Conservation (phyloP, 2,329 filamentous ascomycete species). For the Plectosphaerella plurivora region DNA sequence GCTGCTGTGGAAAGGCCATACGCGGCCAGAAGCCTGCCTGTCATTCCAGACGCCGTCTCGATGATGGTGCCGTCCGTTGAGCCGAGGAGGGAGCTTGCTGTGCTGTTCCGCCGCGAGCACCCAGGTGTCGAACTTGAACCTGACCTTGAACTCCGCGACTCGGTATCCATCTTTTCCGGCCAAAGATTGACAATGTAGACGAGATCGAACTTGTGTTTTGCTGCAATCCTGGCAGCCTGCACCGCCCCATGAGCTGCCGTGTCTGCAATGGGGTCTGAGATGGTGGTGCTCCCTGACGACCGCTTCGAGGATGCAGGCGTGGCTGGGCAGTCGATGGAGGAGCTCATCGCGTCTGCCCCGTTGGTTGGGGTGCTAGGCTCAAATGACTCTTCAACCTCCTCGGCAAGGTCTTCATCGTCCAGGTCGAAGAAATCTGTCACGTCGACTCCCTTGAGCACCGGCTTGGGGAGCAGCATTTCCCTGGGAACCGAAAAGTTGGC, state of each 20-base stretch:
- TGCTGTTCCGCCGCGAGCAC: slow-evolving; percentile 4
- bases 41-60: slow-evolving; percentile 22
- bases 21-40: slow-evolving; percentile 49
- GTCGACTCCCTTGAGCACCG: slow-evolving; percentile 19
- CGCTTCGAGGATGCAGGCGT: slow-evolving; percentile 2
- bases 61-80: slow-evolving; percentile 8
- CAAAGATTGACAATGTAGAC: slow-evolving; percentile 57
- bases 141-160: slow-evolving; percentile 6
- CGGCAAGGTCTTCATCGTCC: slow-evolving; percentile 55
- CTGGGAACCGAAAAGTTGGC: slow-evolving; percentile 15
- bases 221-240: slow-evolving; percentile 49
- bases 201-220: slow-evolving; percentile 52
- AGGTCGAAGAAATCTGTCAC: slow-evolving; percentile 12
- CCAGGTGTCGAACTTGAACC: slow-evolving; percentile 11
- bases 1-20: slow-evolving; percentile 47
- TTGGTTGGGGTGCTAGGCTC: background rate
- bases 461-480: slow-evolving; percentile 7
- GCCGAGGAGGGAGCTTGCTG: slow-evolving; percentile 2
- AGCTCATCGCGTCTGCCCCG: background rate
- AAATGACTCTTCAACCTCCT: slow-evolving; percentile 20
- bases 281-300: slow-evolving; percentile 4
- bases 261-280: slow-evolving; percentile 3
- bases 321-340: background rate
- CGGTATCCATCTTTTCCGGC: slow-evolving; percentile 32
- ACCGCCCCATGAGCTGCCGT: slow-evolving; percentile 15